phyloP scores from a whole-genome alignment of 768 basidiomycete species.

The Boletus vinaceobasis region DNA sequence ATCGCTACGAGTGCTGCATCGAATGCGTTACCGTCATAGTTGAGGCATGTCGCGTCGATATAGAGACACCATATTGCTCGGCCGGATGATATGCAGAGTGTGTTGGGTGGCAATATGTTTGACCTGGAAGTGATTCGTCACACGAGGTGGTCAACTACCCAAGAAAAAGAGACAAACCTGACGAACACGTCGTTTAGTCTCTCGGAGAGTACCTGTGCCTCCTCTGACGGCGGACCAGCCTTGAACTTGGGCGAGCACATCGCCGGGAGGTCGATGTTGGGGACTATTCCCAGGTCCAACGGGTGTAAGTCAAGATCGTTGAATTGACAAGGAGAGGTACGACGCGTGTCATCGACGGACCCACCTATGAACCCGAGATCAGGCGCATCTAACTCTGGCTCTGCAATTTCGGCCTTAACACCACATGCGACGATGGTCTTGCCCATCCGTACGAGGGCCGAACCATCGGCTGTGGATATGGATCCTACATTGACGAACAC shows the following conservation, averaged over 20 bases:
- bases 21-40: slow-evolving; percentile 95
- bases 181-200: slow-evolving; percentile 75
- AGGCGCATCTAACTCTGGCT: slow-evolving; percentile 77
- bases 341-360: neutral
- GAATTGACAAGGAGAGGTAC: neutral
- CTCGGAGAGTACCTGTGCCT: slow-evolving; percentile 89
- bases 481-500: slow-evolving; percentile 86
- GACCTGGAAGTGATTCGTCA: slow-evolving; percentile 44
- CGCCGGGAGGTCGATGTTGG: slow-evolving; percentile 91
- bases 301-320: neutral
- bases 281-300: slow-evolving; percentile 50
- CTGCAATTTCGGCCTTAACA: slow-evolving; percentile 91
- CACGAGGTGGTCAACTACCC: neutral
- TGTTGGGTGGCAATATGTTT: slow-evolving; percentile 55
- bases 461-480: slow-evolving; percentile 91
- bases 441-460: slow-evolving; percentile 86
- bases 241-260: slow-evolving; percentile 93
- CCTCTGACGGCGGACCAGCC: slow-evolving; percentile 91
- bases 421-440: slow-evolving; percentile 96
- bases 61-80: slow-evolving; percentile 93
- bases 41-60: slow-evolving; percentile 91
- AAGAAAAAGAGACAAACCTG: slow-evolving; percentile 43
- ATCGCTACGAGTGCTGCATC: slow-evolving; percentile 88
- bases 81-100: slow-evolving; percentile 76
- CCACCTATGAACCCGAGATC: slow-evolving; percentile 80